A percentile compares a stretch with the other conserved stretches of the same genome.
phyloP scores from a whole-genome alignment of 228 moss, liverwort and hornwort species.

The Sphagnum fallax region DNA sequence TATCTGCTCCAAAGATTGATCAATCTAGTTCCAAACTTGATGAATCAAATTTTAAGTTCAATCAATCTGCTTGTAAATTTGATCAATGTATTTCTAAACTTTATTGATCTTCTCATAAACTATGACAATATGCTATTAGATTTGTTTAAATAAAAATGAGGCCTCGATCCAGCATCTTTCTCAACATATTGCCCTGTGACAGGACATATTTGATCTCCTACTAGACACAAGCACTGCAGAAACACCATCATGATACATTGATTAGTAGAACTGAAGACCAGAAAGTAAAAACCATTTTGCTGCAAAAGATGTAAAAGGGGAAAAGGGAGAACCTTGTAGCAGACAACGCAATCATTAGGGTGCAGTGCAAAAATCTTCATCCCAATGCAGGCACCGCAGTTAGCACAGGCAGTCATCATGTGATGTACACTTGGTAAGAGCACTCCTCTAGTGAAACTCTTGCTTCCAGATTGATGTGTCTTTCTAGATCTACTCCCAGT shows the following conservation, averaged over 20 bases:
- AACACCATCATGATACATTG: too few relatives aligned
- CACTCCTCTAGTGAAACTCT: conserved; percentile 84
- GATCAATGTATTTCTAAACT: too few relatives aligned
- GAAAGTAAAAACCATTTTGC: too few relatives aligned
- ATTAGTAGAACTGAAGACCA: not conserved
- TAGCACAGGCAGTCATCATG: conserved; percentile 74
- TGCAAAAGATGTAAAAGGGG: not conserved
- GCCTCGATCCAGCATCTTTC: conserved; percentile 37
- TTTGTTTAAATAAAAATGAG: conserved; percentile 5
- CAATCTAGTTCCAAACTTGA: too few relatives aligned
- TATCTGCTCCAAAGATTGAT: too few relatives aligned
- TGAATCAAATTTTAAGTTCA: too few relatives aligned
- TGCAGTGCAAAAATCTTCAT: conserved; percentile 91
- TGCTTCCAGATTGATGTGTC: conserved; percentile 86
- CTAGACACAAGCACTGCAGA: conserved; percentile 68
- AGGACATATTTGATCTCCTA: conserved; percentile 75
- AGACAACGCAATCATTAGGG: conserved; percentile 79
- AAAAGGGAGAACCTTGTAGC: conserved; percentile 65
- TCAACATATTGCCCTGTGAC: conserved; percentile 50
- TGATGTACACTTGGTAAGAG: conserved; percentile 82
- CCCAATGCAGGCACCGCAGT: conserved; percentile 83
- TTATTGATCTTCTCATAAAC: too few relatives aligned
- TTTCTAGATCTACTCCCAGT: conserved; percentile 58
- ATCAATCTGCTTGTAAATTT: too few relatives aligned
- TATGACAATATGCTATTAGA: too few relatives aligned